Evolutionary conservation across 805 yeast genomes (phyloP), one percentile per base, ranked within the genome.

Genomic region (Starmerella kuoi): DNA sequence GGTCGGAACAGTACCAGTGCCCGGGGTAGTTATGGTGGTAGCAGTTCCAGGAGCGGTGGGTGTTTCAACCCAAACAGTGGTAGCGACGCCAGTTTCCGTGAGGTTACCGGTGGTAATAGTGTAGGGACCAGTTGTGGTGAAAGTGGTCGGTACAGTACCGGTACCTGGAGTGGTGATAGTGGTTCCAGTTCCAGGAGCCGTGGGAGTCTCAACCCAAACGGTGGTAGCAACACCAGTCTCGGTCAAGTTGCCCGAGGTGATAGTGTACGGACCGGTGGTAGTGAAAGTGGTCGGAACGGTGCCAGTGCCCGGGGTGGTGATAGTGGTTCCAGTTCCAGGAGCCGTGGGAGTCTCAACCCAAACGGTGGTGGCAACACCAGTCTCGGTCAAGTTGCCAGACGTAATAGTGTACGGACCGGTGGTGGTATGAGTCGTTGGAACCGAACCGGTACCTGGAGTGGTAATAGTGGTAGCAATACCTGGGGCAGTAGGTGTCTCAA

Each of bases 191-290:
- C 28, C 28, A 25, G 28, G 28, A 9, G 28, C 28, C 28, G 28
- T 25, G 12, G 28, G 28, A 11, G 28, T 25, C 28, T 25, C 28
- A 14, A 25, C 28, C 12, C 14, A 25, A 14, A 25, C 28, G 9
- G 28, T 25, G 14, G 28, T 25, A 9, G 28, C 28, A 9, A 25
- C 28, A 11, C 28, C 28, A 11, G 28, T 25, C 28, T 25, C 28
- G 12, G 28, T 25, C 12, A 25, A 11, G 14, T 25, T 25, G 14
- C 14, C 28, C 12, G 28, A 25, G 12, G 28, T 25, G 28, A 25
- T 25, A 12, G 43, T 40, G 35, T 40, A 40, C 7, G 35, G 43
- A 3, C 34, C 43, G 8, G 43, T 40, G 21, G 14, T n/a, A 3
- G 39, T 35, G 15, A 27, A 8, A 17, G 30, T 20, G 6, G 39